phyloP scores from a whole-genome alignment of 306 rosid genomes.

The Fragaria iinumae region DNA sequence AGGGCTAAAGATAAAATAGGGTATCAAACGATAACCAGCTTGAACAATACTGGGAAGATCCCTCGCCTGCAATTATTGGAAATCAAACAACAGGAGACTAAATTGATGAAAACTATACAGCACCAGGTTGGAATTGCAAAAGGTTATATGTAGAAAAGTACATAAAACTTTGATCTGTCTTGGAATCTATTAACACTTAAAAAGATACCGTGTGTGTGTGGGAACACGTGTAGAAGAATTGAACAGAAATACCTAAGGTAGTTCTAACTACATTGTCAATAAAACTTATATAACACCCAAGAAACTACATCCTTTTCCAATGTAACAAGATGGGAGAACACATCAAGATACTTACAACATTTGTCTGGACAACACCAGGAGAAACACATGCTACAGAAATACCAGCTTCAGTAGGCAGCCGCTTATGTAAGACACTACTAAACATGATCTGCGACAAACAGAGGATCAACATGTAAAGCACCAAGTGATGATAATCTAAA shows the following conservation, averaged over 20 bases:
- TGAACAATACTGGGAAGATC: slow-evolving; percentile 77
- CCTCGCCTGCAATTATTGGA: slow-evolving; percentile 55
- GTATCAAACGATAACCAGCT: slow-evolving; percentile 77
- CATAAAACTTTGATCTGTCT: background rate
- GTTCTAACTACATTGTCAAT: background rate
- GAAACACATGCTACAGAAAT: slow-evolving; percentile 77
- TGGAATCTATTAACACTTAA: too few species aligned
- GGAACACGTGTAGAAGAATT: background rate
- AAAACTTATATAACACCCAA: background rate
- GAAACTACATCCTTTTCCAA: background rate
- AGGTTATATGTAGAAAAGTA: background rate
- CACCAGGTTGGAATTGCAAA: background rate
- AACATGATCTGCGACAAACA: slow-evolving; percentile 76
- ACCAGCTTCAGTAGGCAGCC: slow-evolving; percentile 89
- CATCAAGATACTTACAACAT: slow-evolving; percentile 53
- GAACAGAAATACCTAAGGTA: background rate
- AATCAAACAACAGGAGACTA: slow-evolving; percentile 14
- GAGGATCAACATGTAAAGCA: background rate
- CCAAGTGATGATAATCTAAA: background rate
- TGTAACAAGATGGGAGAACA: background rate
- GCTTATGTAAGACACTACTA: slow-evolving; percentile 74
- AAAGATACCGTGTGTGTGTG: background rate
- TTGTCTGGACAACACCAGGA: slow-evolving; percentile 95
- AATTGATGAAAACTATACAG: background rate
- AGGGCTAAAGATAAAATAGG: slow-evolving; percentile 86